phyloP scores from a whole-genome alignment of 2,329 filamentous ascomycete genomes.

The Sphaerulina musiva region DNA sequence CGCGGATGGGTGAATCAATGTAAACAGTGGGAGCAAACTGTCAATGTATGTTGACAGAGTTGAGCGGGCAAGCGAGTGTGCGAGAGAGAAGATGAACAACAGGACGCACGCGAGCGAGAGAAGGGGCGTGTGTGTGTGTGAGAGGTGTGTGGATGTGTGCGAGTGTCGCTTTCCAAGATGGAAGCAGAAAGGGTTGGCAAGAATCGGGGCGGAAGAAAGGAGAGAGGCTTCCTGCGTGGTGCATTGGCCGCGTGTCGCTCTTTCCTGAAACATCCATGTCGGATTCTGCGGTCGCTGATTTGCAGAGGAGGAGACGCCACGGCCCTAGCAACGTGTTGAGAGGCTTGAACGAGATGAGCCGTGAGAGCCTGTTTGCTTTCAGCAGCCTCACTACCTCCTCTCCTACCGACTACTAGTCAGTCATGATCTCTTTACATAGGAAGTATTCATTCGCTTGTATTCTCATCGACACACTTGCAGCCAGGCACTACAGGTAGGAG shows the following conservation, averaged over 20 bases:
- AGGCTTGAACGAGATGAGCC: background rate
- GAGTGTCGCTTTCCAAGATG: conserved; percentile 2
- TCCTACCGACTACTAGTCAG: too few species aligned
- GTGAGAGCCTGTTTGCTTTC: too few species aligned
- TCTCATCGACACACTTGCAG: too few species aligned
- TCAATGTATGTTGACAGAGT: conserved; percentile 10
- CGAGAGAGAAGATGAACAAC: conserved; percentile 4
- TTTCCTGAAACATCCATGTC: background rate
- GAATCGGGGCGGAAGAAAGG: conserved; percentile 10
- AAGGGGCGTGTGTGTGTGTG: conserved; percentile 9
- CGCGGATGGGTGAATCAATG: conserved; percentile 9
- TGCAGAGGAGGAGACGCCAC: background rate
- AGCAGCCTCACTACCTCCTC: too few species aligned
- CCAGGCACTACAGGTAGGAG: too few species aligned
- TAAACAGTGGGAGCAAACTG: conserved; percentile 4
- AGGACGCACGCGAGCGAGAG: conserved; percentile 8
- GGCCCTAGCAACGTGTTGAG: background rate
- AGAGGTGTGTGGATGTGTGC: background rate
- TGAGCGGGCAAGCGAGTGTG: conserved; percentile 9
- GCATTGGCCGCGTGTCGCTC: conserved; percentile 7
- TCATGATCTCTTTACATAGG: too few species aligned
- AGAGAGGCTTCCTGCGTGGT: conserved; percentile 6
- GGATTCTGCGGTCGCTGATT: background rate
- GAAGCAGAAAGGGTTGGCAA: conserved; percentile 5
- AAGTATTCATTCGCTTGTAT: too few species aligned